Conservation (phyloP, 75 land plant species). For the Selaginella moellendorffii region DNA sequence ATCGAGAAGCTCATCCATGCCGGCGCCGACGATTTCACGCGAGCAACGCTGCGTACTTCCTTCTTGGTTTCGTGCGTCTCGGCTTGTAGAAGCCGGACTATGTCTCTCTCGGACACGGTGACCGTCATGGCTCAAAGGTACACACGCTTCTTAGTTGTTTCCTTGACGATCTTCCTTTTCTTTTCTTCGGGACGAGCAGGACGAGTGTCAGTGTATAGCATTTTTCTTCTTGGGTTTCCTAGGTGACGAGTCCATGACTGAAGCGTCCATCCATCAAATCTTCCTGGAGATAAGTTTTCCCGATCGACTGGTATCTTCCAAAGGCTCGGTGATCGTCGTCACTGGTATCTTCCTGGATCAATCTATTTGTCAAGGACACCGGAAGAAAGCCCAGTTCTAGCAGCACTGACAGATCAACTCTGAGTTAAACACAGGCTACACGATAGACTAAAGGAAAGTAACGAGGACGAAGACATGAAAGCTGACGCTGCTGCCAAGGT, state of each 20-base stretch:
- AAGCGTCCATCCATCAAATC: background rate
- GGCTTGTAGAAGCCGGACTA: conserved; percentile 3
- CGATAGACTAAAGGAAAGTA: conserved; percentile 6
- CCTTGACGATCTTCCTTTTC: background rate
- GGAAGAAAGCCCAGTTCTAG: no score
- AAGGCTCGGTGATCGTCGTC: no score
- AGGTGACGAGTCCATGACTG: background rate
- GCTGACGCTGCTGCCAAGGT: conserved; percentile 9
- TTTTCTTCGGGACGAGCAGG: background rate
- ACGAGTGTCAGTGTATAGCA: background rate
- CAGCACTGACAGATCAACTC: no score
- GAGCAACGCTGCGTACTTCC: conserved; percentile 1
- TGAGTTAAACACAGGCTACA: conserved; percentile 1
- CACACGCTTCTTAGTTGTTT: background rate
- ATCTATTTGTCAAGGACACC: no score
- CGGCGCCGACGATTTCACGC: conserved; percentile 1
- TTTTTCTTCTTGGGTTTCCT: background rate
- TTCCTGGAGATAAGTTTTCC: background rate
- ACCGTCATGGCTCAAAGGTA: conserved; percentile 8
- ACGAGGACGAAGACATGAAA: conserved; percentile 9
- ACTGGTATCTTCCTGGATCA: no score
- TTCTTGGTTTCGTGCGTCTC: conserved; percentile 8
- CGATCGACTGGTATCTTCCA: background rate
- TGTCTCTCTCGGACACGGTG: background rate
- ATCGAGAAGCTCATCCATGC: conserved; percentile 6